Percentiles rank a stretch among this genome's conserved stretches.
phyloP scores from a whole-genome alignment of 2,329 filamentous ascomycete species.

The Fusarium nurragi region DNA sequence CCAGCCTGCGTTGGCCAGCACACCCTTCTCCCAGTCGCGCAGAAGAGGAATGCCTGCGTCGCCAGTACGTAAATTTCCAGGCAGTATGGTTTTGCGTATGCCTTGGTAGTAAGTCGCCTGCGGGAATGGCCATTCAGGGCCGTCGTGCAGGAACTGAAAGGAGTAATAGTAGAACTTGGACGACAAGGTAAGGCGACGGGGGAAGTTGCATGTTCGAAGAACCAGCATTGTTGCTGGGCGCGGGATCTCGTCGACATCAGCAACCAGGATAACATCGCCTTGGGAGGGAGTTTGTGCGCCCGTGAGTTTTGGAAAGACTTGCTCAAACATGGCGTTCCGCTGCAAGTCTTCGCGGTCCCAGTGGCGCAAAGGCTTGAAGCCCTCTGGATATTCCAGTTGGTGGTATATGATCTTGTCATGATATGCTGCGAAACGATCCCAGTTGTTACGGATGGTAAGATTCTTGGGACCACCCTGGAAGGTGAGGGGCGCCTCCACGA shows the following conservation, averaged over 20 bases:
- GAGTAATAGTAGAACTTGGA: slow-evolving; percentile 67
- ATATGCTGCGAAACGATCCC: slow-evolving; percentile 61
- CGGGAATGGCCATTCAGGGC: slow-evolving; percentile 63
- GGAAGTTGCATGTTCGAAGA: slow-evolving; percentile 62
- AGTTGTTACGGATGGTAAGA: slow-evolving; percentile 62
- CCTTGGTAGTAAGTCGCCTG: slow-evolving; percentile 65
- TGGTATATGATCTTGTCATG: slow-evolving; percentile 70
- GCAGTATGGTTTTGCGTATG: slow-evolving; percentile 58
- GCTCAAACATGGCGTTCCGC: slow-evolving; percentile 66
- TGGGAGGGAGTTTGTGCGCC: slow-evolving; percentile 53
- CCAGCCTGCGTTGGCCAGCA: slow-evolving; percentile 64
- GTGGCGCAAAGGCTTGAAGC: slow-evolving; percentile 50
- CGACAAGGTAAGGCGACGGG: slow-evolving; percentile 61
- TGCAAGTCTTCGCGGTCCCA: slow-evolving; percentile 65
- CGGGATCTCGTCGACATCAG: slow-evolving; percentile 69
- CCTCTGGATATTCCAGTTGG: slow-evolving; percentile 57
- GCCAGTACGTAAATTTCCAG: slow-evolving; percentile 62
- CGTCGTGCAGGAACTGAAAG: slow-evolving; percentile 60
- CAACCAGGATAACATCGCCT: slow-evolving; percentile 67
- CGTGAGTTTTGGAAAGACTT: slow-evolving; percentile 61
- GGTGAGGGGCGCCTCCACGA: slow-evolving; percentile 67
- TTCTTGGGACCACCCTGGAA: slow-evolving; percentile 68
- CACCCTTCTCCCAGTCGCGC: slow-evolving; percentile 54
- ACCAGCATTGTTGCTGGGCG: slow-evolving; percentile 60
- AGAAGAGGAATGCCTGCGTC: slow-evolving; percentile 53